Conservation (phyloP, 83 land plant species). For the Thuja plicata region DNA sequence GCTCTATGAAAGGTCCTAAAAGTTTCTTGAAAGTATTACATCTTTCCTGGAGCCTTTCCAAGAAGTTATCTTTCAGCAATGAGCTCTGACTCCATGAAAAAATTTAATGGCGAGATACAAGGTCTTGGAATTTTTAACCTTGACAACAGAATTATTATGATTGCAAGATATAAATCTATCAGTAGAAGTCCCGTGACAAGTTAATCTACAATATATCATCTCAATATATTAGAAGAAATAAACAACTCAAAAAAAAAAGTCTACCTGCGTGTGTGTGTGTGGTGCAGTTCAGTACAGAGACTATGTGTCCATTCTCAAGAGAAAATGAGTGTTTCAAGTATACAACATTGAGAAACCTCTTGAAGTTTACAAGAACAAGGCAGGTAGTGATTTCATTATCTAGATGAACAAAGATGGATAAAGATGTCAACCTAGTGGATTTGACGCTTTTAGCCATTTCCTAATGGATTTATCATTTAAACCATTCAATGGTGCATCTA, state of each 20-base stretch:
- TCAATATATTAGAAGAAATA: background rate
- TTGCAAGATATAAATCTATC: background rate
- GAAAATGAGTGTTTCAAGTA: background rate
- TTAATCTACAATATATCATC: background rate
- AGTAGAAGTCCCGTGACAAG: background rate
- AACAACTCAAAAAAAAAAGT: background rate
- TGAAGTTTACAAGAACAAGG: background rate
- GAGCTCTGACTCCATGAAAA: background rate
- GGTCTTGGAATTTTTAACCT: background rate
- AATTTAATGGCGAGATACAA: background rate
- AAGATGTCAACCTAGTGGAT: background rate
- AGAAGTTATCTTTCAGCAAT: slow-evolving; percentile 6
- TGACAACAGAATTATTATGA: background rate
- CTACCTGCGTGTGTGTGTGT: background rate
- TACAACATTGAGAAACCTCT: background rate
- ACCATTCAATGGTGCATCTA: background rate
- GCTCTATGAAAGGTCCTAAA: background rate
- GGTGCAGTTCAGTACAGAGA: background rate
- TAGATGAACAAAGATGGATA: background rate
- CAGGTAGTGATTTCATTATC: background rate
- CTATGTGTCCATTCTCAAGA: background rate
- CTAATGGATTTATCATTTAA: background rate
- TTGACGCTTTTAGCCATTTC: background rate
- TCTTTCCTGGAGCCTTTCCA: background rate
- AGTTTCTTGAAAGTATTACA: background rate